These are phyloP conservation scores for Amborella trichopoda DNA, from an alignment of 164 flowering plant species.

Conservation along the genomic window DNA sequence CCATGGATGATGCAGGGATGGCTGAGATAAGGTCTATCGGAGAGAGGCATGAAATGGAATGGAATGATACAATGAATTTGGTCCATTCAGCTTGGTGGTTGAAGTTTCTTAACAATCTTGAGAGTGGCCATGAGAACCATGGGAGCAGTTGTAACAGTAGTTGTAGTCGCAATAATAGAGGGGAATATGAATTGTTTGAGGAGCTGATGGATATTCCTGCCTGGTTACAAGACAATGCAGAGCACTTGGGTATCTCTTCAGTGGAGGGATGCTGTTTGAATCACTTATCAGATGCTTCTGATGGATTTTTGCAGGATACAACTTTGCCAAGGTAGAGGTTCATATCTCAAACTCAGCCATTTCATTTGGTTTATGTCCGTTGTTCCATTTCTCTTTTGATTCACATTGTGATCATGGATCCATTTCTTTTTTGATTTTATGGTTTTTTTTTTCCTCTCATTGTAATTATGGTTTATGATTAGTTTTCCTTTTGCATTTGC, in stretches of 20 bases:
- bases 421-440: no score
- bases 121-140: constrained; percentile 20
- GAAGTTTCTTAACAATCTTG: constrained; percentile 54
- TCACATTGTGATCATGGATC: no score
- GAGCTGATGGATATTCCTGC: constrained; percentile 62
- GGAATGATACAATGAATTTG: constrained; percentile 68
- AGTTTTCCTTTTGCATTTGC: no score
- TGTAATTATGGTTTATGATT: no score
- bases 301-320: constrained; percentile 44
- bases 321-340: no score
- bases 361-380: no score
- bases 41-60: constrained; percentile 76
- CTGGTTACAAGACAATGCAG: constrained; percentile 33
- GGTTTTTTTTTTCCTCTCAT: no score
- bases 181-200: constrained; percentile 40
- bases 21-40: constrained; percentile 79
- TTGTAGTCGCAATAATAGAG: constrained; percentile 11
- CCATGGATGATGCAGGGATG: constrained; percentile 68
- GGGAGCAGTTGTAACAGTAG: no score
- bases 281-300: constrained; percentile 6
- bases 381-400: no score
- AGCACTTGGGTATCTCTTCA: no score
- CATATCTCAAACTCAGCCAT: no score
- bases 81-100: constrained; percentile 88
- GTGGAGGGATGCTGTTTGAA: not conserved